Base-by-base conservation (phyloP, 352 stramenopile species). In the Lagenidium giganteum region DNA sequence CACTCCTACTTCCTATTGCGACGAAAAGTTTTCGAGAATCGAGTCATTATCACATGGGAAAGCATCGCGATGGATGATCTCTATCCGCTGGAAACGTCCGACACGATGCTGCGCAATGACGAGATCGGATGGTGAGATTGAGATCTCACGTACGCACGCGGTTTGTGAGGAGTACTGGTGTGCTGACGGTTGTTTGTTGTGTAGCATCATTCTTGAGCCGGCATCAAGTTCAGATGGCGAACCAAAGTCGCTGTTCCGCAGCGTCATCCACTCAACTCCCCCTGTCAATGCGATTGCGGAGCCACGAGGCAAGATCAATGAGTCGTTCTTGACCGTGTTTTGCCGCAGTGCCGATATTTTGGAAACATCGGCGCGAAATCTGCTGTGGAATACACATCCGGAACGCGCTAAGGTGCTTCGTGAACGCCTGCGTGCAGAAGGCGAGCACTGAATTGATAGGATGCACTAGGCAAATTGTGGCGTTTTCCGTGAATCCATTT, bases 51-150 rank as follows among this genome's bases (percentile, higher is more conserved):
- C 54, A 73, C 65, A 26, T 91, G 78, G 78, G 77, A 88, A 23
- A 77, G 65, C 14, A 81, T 91, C 34, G 60, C 59, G 22, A 34
- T 64, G 30, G 75, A 91, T 16, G 78, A 87, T 34, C 44, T 91
- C 36, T 87, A 88, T 23, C 73, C 73, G 17, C 56, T 71, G 23
- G 67, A 87, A 32, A 44, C 62, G 18, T 71, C 71, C 1, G 72
- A 85, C 32, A 82, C 70, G 7, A 58, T 58, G 29, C 49, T 91
- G 31, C 71, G 67, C 32, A 91, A 91, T 42, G 73, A 87, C 22
- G 78, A 91, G 74, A 58, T 91, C 22, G 78, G 78, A 53, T 87
- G 78, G 77, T 89, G 60, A 46, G 67, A n/a, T n/a, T n/a, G n/a
- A n/a, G n/a, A n/a, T n/a, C n/a, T n/a, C n/a, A n/a, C n/a, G n/a